Conservation (phyloP, 2,329 filamentous ascomycete genomes). For the Colletotrichum godetiae region DNA sequence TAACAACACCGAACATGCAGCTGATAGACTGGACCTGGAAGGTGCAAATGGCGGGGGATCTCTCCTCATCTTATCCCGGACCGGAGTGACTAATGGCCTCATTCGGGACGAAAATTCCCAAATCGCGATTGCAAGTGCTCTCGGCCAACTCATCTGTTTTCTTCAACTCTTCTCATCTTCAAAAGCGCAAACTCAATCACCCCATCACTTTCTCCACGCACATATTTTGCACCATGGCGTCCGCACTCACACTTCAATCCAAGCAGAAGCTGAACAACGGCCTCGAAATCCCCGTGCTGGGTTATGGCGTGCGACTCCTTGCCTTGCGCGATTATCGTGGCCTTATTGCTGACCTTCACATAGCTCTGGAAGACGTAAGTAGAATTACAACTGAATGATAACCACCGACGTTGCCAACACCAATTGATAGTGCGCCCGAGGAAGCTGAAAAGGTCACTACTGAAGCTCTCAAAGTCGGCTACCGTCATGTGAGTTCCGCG, state of each 20-base stretch:
- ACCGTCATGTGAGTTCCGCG: conserved; percentile 58
- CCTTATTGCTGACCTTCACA: conserved; percentile 13
- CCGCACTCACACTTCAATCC: conserved; percentile 56
- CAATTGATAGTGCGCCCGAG: conserved; percentile 44
- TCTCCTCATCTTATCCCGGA: not conserved
- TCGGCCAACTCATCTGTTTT: not conserved
- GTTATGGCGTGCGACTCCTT: conserved; percentile 61
- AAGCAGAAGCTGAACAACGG: conserved; percentile 66
- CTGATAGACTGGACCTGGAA: not conserved
- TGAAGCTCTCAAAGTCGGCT: conserved; percentile 62
- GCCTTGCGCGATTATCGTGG: conserved; percentile 18
- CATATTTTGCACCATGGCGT: conserved; percentile 51
- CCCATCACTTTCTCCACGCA: not conserved
- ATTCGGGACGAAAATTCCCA: not conserved
- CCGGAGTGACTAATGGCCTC: conserved; percentile 29
- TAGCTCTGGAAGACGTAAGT: conserved; percentile 66
- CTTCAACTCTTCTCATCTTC: not conserved
- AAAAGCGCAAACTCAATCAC: not conserved
- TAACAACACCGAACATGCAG: conserved; percentile 30
- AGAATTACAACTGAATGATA: not conserved
- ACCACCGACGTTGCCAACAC: not conserved
- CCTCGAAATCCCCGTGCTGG: conserved; percentile 62
- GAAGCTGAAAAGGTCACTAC: conserved; percentile 52
- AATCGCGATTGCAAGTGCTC: not conserved
- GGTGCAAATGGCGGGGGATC: conserved; percentile 4